Percentiles rank a stretch among this genome's conserved stretches.
Conservation (phyloP, 2,329 filamentous ascomycete genomes). For the Trichoderma asperellum region DNA sequence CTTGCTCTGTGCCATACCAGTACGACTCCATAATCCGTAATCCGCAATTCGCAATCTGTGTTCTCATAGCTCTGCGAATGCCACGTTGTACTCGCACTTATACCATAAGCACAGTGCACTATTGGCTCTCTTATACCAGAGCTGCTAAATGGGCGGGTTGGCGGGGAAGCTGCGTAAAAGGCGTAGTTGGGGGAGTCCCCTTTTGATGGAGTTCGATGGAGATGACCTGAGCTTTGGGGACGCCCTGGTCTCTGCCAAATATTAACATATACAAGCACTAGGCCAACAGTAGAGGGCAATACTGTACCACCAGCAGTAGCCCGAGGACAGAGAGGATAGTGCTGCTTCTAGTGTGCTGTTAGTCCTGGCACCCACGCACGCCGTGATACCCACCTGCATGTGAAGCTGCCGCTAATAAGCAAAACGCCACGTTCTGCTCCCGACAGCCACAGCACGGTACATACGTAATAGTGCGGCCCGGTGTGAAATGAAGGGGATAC, state of each 20-base stretch:
- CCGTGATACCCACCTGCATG: conserved; percentile 5
- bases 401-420: conserved; percentile 17
- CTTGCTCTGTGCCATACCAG: background rate
- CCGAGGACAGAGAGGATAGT: background rate
- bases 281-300: background rate
- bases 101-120: conserved; percentile 4
- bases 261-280: background rate
- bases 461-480: conserved; percentile 23
- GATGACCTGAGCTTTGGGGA: conserved; percentile 19
- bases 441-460: conserved; percentile 19
- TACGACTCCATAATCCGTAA: background rate
- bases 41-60: background rate
- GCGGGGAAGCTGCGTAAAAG: background rate
- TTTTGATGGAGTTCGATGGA: background rate
- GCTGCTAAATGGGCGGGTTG: background rate
- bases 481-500: conserved; percentile 1
- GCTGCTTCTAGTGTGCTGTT: background rate
- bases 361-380: background rate
- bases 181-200: background rate
- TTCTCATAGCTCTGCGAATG: background rate
- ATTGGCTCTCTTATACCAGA: conserved; percentile 1
- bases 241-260: conserved; percentile 11
- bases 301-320: background rate
- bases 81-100: background rate
- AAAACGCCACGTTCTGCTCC: conserved; percentile 8